Evolutionary conservation across 805 yeast species (phyloP).

Genomic region (Torulaspora quercuum): DNA sequence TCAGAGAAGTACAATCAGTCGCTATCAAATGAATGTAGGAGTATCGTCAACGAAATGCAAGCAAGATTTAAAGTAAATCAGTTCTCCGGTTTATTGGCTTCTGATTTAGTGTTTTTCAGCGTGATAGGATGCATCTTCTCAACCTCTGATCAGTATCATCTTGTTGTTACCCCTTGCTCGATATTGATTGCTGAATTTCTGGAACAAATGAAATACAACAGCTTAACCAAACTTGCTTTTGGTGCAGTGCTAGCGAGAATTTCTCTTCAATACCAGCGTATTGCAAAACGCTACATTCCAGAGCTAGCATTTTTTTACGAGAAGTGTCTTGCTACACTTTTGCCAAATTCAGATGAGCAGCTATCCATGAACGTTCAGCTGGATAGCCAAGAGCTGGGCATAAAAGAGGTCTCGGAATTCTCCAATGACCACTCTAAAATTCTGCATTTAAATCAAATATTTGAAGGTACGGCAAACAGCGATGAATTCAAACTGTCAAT

Average conservation of each 20-base stretch:
- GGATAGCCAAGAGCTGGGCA: slow-evolving; percentile 20
- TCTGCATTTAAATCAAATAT: slow-evolving; percentile 27
- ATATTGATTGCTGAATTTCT: slow-evolving; percentile 70
- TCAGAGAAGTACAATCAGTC: slow-evolving; percentile 63
- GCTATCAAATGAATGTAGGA: slow-evolving; percentile 61
- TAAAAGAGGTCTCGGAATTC: slow-evolving; percentile 18
- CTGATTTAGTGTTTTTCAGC: slow-evolving; percentile 64
- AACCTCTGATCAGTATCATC: slow-evolving; percentile 92
- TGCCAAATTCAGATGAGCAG: slow-evolving; percentile 23
- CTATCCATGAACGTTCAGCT: slow-evolving; percentile 18
- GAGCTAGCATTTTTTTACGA: slow-evolving; percentile 64
- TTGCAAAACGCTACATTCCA: slow-evolving; percentile 79
- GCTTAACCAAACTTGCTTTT: slow-evolving; percentile 46
- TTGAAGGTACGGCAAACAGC: slow-evolving; percentile 21
- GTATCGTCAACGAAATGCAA: slow-evolving; percentile 53
- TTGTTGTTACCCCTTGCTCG: slow-evolving; percentile 80
- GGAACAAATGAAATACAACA: slow-evolving; percentile 45
- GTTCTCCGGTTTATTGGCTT: slow-evolving; percentile 40
- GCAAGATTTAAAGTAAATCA: slow-evolving; percentile 42
- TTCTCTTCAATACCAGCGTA: slow-evolving; percentile 66
- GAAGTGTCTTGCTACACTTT: slow-evolving; percentile 44
- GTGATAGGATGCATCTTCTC: slow-evolving; percentile 78
- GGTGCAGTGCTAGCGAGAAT: slow-evolving; percentile 67
- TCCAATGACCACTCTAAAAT: slow-evolving; percentile 9
- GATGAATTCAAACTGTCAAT: slow-evolving; percentile 23